Base-by-base conservation (phyloP, 176 grass and related monocot species). In the Lolium multiflorum region DNA sequence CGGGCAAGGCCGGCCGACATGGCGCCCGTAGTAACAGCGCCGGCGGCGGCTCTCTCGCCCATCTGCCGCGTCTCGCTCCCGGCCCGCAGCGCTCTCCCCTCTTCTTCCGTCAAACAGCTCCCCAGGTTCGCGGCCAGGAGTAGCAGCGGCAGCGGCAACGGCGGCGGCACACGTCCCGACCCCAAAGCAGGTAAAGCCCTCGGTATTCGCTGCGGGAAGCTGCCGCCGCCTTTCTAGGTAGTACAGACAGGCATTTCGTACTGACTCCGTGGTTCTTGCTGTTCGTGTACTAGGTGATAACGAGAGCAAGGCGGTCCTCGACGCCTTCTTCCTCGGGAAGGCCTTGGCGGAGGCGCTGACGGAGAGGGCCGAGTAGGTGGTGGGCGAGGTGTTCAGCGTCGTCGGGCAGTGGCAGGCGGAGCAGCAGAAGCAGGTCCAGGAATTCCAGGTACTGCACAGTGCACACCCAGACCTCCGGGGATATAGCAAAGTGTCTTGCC, bases 251-350 rank as follows among this genome's bases (percentile, higher is more conserved):
- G 26, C 74, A 35, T 31, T 64, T 74, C 46, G 76, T 54, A 6
- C 51, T 54, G 51, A 54, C 14, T 44, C 60, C 13, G 37, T 9
- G 20, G 15, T 38, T n/a, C 21, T 56, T 51, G 74, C 16, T 83
- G 67, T n/a, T 21, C 60, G 47, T 74, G 48, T 74, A 3, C 47
- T 17, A 95, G 94, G 76, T 57, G 87, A 91, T 46, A 83, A 94
- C 52, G 97, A 99, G 85, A 99, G 84, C 87, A 99, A 92, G 82
- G 84, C 38, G 13, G 89, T 94, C 69, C 91, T 99, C 16, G 94
- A 99, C 90, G 94, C 97, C 63, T 99, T 99, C 84, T 99, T 99
- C 90, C 90, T 99, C 48, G 97, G 90, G 55, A 99, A 96, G 87
- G 94, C 92, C 57, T 87, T 96, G 82, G 97, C 94, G 55, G 97